phyloP scores from a whole-genome alignment of 225 moss, liverwort and hornwort species.

The Bryoerythrophyllum caledonicum region DNA sequence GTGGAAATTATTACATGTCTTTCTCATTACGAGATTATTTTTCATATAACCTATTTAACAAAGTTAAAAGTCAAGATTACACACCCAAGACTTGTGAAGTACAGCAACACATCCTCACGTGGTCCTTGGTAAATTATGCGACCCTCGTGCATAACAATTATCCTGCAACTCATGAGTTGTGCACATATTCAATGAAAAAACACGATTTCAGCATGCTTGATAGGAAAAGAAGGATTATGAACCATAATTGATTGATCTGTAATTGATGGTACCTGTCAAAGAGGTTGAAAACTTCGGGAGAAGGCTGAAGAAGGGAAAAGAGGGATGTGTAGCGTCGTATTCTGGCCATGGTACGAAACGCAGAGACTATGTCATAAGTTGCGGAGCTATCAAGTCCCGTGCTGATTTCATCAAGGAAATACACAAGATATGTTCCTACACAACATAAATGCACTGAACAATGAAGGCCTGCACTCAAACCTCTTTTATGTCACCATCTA shows the following conservation, averaged over 20 bases:
- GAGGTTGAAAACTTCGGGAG: conserved; percentile 82
- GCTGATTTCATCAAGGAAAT: conserved; percentile 77
- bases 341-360: conserved; percentile 64
- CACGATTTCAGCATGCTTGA: no score
- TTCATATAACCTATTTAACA: no score
- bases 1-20: no score
- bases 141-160: conserved; percentile 77
- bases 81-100: conserved; percentile 76
- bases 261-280: conserved; percentile 67
- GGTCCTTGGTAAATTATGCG: conserved; percentile 81
- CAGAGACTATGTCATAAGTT: conserved; percentile 77
- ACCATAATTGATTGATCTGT: no score
- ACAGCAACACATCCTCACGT: conserved; percentile 59
- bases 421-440: conserved; percentile 62
- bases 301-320: conserved; percentile 76
- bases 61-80: neutral
- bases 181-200: no score
- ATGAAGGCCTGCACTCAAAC: neutral
- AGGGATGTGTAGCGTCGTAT: conserved; percentile 70
- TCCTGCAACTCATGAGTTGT: conserved; percentile 50
- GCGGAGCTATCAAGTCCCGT: conserved; percentile 85
- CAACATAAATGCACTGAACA: conserved; percentile 7
- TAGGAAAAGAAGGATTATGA: no score
- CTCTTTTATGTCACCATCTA: neutral
- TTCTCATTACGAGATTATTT: no score